Conservation (phyloP, 345 rosid genomes). For the Adansonia digitata region DNA sequence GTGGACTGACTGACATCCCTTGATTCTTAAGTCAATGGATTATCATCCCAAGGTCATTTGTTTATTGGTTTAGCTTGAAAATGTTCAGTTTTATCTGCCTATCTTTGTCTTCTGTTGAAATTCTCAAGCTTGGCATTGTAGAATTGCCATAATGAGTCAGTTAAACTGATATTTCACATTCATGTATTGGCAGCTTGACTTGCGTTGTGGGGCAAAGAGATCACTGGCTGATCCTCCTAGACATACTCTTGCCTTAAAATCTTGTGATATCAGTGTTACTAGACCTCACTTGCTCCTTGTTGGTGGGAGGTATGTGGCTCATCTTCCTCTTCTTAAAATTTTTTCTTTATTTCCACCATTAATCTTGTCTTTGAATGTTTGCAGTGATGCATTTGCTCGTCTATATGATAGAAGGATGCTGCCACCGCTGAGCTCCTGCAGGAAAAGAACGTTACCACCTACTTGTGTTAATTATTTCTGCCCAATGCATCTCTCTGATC, state of each 20-base stretch:
- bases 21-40: slow-evolving; percentile 2
- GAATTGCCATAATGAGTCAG: background rate
- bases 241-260: slow-evolving; percentile 67
- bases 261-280: slow-evolving; percentile 88
- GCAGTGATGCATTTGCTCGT: slow-evolving; percentile 98
- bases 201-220: slow-evolving; percentile 87
- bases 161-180: background rate
- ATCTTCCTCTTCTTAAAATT: slow-evolving; percentile 8
- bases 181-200: slow-evolving; percentile 64
- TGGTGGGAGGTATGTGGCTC: slow-evolving; percentile 73
- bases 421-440: slow-evolving; percentile 67
- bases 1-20: background rate
- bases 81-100: background rate
- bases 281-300: slow-evolving; percentile 94
- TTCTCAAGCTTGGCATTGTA: background rate
- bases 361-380: slow-evolving; percentile 24
- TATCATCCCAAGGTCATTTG: background rate
- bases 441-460: slow-evolving; percentile 65
- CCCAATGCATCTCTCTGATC: slow-evolving; percentile 98
- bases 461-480: slow-evolving; percentile 94
- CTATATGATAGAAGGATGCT: slow-evolving; percentile 97
- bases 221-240: slow-evolving; percentile 83
- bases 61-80: background rate
- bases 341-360: slow-evolving; percentile 7
- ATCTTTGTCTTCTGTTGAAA: background rate